Evolutionary conservation across 352 stramenopile genomes (phyloP), one percentile per base, ranked within the genome.

Genomic region (Pythium sukuiense): DNA sequence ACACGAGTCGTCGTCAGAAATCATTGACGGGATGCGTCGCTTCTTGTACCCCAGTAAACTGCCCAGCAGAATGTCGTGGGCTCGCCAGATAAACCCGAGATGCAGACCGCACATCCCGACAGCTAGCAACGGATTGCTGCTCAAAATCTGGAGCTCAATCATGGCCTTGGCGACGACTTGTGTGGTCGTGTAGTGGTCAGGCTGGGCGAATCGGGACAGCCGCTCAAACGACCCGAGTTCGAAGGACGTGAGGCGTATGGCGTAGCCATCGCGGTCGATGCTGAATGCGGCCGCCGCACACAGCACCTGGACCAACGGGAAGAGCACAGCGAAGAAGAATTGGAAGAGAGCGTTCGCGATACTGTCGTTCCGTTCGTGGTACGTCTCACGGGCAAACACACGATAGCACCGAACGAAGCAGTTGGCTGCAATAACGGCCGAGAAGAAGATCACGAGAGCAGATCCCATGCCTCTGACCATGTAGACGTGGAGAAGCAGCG

Each of bases 311-410:
- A 60, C 7, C 3, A 65, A 4, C 12, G 63, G 63, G 26, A 65
- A 65, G 8, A 57, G 4, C 1, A 70, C 50, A 18, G 29, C 55
- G 13, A 70, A 65, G 20, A 65, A 56, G 39, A 61, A 70, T 50
- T 70, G 63, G 48, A 65, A 70, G 6, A 52, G n/a, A 5, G 29
- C 56, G 32, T 65, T 65, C 27, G 48, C 57, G 55, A 70, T 41
- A 30, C 56, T 65, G 63, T 70, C 63, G 49, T 70, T 61, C 13
- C 48, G 56, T 55, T 70, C 63, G 50, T 70, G 63, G 57, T 70
- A 70, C 3, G 63, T 57, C 33, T 48, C 41, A 9, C 49, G 18
- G 0, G 56, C 63, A 3, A 59, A 24, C 43, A 70, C 46, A 12
- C 63, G 63, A 45, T 70, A 65, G 63, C 56, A 50, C 16, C 63